Conservation (phyloP, 345 rosid species). For the Bruguiera gymnorhiza region DNA sequence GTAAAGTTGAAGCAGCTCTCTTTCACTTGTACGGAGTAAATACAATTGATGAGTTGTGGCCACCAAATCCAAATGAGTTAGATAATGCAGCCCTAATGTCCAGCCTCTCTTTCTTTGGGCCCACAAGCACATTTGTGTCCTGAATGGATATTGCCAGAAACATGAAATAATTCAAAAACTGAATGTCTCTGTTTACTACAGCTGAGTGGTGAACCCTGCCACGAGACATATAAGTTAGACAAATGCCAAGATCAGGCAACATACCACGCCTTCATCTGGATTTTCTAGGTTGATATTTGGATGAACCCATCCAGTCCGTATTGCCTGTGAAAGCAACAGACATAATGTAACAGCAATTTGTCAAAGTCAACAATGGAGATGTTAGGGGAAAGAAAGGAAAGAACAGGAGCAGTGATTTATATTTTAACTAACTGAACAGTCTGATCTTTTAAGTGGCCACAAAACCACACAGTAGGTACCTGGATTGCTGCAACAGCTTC, state of each 20-base stretch:
- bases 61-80: constrained; percentile 92
- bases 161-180: constrained; percentile 9
- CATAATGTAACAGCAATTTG: constrained; percentile 4
- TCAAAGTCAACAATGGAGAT: too few species aligned
- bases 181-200: background rate
- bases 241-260: constrained; percentile 10
- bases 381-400: background rate
- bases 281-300: constrained; percentile 87
- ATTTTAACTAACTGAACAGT: background rate
- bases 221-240: background rate
- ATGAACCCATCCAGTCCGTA: constrained; percentile 93
- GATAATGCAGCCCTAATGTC: constrained; percentile 80
- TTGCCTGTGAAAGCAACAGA: constrained; percentile 51
- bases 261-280: constrained; percentile 81
- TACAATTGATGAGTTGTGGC: constrained; percentile 89
- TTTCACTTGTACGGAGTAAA: constrained; percentile 76
- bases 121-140: constrained; percentile 70
- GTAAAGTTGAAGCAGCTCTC: background rate
- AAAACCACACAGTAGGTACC: constrained; percentile 18
- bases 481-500: constrained; percentile 43
- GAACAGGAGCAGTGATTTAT: background rate
- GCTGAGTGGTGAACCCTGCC: background rate
- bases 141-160: constrained; percentile 27
- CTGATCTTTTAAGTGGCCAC: background rate
- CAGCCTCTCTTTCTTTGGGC: constrained; percentile 80